Base-by-base conservation (phyloP, 441 rosid species). In the Hura crepitans region DNA sequence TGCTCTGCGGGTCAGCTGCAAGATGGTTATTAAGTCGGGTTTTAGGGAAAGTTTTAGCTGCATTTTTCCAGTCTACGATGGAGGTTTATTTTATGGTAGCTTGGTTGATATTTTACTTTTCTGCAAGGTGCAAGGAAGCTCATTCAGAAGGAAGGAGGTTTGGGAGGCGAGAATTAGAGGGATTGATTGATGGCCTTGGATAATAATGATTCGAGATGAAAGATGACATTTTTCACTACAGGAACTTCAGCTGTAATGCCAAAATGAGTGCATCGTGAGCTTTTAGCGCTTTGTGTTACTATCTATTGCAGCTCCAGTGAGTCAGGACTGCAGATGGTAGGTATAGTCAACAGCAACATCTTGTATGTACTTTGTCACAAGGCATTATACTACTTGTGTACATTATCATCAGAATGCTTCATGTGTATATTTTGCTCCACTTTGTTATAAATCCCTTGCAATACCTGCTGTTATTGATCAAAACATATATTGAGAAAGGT, bases 1-100 rank as follows among this genome's bases (percentile, higher is more conserved):
- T 92, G 58, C 74, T 87, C 12, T 91, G 97, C 66, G 97, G 99
- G 14, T 83, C 96, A 14, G 82, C 85, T 55, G 82, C 84, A 23
- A 82, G 89, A 72, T 88, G 86, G 92, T 62, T 80, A 54, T 68
- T 92, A 78, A 50, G 83, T 57, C 76, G 68, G 47, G 45, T 81
- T 15, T 57, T 88, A 15, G 96, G 97, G 71, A 89, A 79, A 62
- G 66, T 78, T 68, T 78, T 83, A 59, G 93, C 95, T 37, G 72
- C 84, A 0, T 56, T 85, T 69, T 37, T 89, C 25, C 98, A 93
- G 73, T 87, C 97, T 27, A 75, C 77, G 33, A 46, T 87, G 78
- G 98, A 93, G 78, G 90, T 93, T 71, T 93, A 86, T 69, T 91
- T 93, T 79, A 91, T 85, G 93, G 83, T 88, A 62, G 97, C 87